Evolutionary conservation across 768 basidiomycete species (phyloP).

Genomic region (Hemileccinum impolitum): DNA sequence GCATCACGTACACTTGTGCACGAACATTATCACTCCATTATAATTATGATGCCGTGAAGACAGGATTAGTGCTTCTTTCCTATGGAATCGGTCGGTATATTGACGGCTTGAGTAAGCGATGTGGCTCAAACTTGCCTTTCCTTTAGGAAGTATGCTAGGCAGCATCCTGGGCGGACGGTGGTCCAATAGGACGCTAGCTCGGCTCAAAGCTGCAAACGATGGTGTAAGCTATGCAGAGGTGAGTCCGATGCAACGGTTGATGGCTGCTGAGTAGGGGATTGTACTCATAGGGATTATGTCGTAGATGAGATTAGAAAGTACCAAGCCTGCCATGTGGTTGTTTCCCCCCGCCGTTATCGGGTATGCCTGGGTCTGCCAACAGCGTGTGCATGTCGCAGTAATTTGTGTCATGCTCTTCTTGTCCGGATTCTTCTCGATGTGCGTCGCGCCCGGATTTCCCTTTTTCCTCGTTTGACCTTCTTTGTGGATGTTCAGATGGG

Average conservation of each 20-base stretch:
- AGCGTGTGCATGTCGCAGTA: constrained; percentile 62
- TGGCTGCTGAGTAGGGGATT: too few species aligned
- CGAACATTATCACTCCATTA: constrained; percentile 67
- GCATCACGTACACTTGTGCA: constrained; percentile 70
- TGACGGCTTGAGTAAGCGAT: too few species aligned
- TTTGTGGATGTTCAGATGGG: constrained; percentile 36
- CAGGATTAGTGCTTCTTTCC: constrained; percentile 74
- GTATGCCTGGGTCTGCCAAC: constrained; percentile 74
- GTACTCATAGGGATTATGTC: not conserved
- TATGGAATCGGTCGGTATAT: constrained; percentile 59
- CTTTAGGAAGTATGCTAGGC: constrained; percentile 45
- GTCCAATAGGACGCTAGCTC: constrained; percentile 48
- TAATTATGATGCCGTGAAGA: constrained; percentile 63
- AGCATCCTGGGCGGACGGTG: constrained; percentile 61
- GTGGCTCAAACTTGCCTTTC: not conserved
- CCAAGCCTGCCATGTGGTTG: constrained; percentile 47
- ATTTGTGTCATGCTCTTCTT: constrained; percentile 75
- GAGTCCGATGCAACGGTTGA: constrained; percentile 9
- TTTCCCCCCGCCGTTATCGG: constrained; percentile 59
- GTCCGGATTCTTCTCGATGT: constrained; percentile 74
- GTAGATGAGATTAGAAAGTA: constrained; percentile 75
- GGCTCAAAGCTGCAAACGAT: constrained; percentile 46
- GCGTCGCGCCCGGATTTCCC: constrained; percentile 20
- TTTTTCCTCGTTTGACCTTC: not conserved
- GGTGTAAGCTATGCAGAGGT: constrained; percentile 66